A percentile compares a stretch with the other conserved stretches of the same genome.
Evolutionary conservation across 805 yeast genomes (phyloP).

Genomic region (Candida koratica): DNA sequence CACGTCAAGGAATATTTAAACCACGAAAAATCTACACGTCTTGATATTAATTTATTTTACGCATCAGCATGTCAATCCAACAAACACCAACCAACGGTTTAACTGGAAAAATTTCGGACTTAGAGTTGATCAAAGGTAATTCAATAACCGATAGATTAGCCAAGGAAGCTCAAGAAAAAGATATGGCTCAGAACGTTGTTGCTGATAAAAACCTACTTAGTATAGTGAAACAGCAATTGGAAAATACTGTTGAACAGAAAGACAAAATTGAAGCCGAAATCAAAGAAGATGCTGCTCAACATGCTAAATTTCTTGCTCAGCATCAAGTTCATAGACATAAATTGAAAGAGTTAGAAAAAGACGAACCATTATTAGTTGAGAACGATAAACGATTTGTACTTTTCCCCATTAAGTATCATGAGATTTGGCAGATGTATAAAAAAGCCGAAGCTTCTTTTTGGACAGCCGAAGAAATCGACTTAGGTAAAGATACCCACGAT

Average conservation of each 20-base stretch:
- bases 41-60: not conserved
- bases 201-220: constrained; percentile 3
- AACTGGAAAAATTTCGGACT: constrained; percentile 41
- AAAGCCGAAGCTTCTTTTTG: constrained; percentile 99
- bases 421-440: constrained; percentile 98
- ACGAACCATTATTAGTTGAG: constrained; percentile 84
- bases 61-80: constrained; percentile 50
- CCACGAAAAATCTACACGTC: constrained; percentile 5
- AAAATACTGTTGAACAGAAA: constrained; percentile 16
- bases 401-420: constrained; percentile 95
- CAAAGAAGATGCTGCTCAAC: constrained; percentile 33
- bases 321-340: constrained; percentile 71
- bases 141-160: constrained; percentile 43
- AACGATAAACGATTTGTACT: constrained; percentile 86
- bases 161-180: constrained; percentile 36
- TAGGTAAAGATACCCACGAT: constrained; percentile 85
- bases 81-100: constrained; percentile 57
- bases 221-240: constrained; percentile 10
- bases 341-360: constrained; percentile 71
- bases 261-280: constrained; percentile 16
- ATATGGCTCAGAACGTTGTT: constrained; percentile 22
- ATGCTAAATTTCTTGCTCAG: constrained; percentile 51
- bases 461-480: constrained; percentile 98
- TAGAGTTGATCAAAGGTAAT: constrained; percentile 35
- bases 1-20: constrained; percentile 9